Evolutionary conservation across 495 filamentous ascomycete genomes (phyloP), one percentile per base, ranked within the genome.

Genomic region (Aspergillus sclerotioniger): DNA sequence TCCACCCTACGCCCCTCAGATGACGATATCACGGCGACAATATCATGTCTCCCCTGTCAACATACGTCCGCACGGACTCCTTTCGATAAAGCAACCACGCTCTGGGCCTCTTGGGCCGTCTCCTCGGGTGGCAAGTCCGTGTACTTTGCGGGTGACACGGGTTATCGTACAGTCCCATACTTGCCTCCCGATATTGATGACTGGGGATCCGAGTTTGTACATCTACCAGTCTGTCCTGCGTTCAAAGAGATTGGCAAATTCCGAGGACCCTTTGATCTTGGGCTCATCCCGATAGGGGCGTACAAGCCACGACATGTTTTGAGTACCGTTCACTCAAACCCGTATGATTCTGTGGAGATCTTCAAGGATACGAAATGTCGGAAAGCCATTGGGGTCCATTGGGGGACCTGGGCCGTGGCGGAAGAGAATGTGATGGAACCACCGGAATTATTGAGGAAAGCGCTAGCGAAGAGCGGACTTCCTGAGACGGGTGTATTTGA

Each of bases 281-380:
- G 94, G 3, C 65, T 98, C 62, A 95, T 98, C 55, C 94, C 94
- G 21, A 96, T 98, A 59, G 94, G 93, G 29, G 94, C 94, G 17
- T 98, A 98, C 67, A 72, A 81, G 60, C 94, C 94, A 8, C 82
- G 93, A 47, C 84, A 77, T 66, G 69, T 92, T 33, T 87, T 88
- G 76, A 89, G 85, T 53, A 72, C 86, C 35, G 87, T 95, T 79
- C 94, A 98, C 70, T 90, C 89, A 7, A 89, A 96, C 71, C 94
- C 94, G 1, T 87, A 83, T 56, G 94, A 98, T 68, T 80, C 85
- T 0, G 93, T 96, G 47, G 87, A 91, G 59, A 98, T 98, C 59
- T 96, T 96, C 76, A 70, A 76, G 33, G 94, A 97, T 60, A 96
- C 91, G n/a, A 83, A 83, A 59, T 98, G 94, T 74, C 81, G 85